Evolutionary conservation across 73 alveolate genomes (phyloP).

Genomic region (Tetrahymena borealis): DNA sequence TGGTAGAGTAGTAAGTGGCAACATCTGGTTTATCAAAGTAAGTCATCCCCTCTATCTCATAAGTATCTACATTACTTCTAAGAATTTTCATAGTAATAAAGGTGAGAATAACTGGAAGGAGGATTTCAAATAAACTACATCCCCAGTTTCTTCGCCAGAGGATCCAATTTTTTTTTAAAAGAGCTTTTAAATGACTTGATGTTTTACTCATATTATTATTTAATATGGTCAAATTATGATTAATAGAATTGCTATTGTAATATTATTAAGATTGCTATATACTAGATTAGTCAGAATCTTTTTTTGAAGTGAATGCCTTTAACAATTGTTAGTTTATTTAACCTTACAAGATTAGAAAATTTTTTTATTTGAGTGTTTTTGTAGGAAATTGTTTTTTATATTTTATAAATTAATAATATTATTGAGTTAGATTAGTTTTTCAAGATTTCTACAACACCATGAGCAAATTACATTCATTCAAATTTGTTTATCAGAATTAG

Average conservation of each 20-base stretch:
- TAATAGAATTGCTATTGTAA: too few species aligned
- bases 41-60: neutral
- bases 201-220: neutral
- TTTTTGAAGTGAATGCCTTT: neutral
- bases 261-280: too few species aligned
- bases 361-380: neutral
- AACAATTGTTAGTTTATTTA: neutral
- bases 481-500: neutral
- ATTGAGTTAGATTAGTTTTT: neutral
- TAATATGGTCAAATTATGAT: too few species aligned
- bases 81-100: neutral
- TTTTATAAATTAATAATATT: neutral
- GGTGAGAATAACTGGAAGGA: constrained; percentile 63
- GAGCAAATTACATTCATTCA: neutral
- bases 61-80: neutral
- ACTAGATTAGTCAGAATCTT: too few species aligned
- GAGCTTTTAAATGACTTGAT: constrained; percentile 51
- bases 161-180: constrained; percentile 65
- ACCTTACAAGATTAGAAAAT: neutral
- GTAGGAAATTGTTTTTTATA: neutral
- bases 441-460: neutral
- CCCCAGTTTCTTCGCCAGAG: constrained; percentile 53
- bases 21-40: neutral
- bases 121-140: constrained; percentile 60
- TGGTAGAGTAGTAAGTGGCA: neutral